These are phyloP conservation scores for Boletus semigastroideus DNA, from an alignment of 1,284 basidiomycete species.

Conservation along the genomic window DNA sequence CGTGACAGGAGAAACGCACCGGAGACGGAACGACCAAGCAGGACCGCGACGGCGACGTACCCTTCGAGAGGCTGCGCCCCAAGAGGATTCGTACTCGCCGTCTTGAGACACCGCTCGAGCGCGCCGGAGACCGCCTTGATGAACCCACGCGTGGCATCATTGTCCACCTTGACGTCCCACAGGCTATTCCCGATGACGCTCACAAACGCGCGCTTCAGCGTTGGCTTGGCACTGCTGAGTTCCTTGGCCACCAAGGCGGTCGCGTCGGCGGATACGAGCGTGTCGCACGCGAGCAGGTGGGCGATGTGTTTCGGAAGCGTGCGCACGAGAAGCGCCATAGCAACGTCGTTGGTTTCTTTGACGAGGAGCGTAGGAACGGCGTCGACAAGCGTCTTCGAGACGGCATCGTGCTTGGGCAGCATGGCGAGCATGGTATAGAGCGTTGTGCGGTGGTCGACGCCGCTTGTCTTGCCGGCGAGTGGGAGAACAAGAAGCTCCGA, in stretches of 20 bases:
- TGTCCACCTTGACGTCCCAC: conserved; percentile 38
- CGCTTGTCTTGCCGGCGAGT: conserved; percentile 80
- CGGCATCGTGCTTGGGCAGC: conserved; percentile 49
- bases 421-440: conserved; percentile 75
- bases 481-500: conserved; percentile 72
- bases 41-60: conserved; percentile 71
- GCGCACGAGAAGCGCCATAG: conserved; percentile 52
- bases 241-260: conserved; percentile 62
- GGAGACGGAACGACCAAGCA: conserved; percentile 52
- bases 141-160: conserved; percentile 45
- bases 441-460: conserved; percentile 81
- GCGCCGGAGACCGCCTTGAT: conserved; percentile 55
- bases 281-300: conserved; percentile 44
- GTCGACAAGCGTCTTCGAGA: conserved; percentile 57
- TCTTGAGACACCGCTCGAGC: conserved; percentile 72
- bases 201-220: conserved; percentile 52
- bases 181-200: conserved; percentile 51
- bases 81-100: conserved; percentile 56
- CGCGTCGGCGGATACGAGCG: conserved; percentile 43
- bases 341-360: conserved; percentile 78
- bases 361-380: conserved; percentile 59
- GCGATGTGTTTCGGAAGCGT: conserved; percentile 62
- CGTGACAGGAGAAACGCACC: no score
- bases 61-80: conserved; percentile 76
- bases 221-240: conserved; percentile 57